Percentiles rank a stretch among this genome's conserved stretches.
These are phyloP conservation scores for Schwanniomyces vanrijiae DNA, from an alignment of 805 yeast genomes.

Conservation along the genomic window DNA sequence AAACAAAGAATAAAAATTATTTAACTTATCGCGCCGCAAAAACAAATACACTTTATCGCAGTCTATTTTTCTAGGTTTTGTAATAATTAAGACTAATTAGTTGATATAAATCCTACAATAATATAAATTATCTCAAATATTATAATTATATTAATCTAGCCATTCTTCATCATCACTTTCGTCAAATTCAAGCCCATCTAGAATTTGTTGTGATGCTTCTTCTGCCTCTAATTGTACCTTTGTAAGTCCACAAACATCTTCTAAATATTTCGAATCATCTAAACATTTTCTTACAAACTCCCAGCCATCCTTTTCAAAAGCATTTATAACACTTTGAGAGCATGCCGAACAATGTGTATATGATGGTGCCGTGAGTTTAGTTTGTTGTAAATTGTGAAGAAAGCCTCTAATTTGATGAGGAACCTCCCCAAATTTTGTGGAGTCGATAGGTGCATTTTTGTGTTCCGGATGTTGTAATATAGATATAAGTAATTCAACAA, in stretches of 20 bases:
- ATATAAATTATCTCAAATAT: too few relatives aligned
- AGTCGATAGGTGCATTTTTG: conserved; percentile 41
- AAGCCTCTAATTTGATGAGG: conserved; percentile 95
- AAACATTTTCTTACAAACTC: conserved; percentile 74
- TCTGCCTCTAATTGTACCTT: conserved; percentile 74
- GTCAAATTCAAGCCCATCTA: conserved; percentile 23
- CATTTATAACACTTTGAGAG: conserved; percentile 55
- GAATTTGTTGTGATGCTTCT: conserved; percentile 32
- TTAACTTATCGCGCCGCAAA: background rate
- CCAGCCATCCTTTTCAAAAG: conserved; percentile 66
- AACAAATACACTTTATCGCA: background rate
- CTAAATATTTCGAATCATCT: conserved; percentile 64
- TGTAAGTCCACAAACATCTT: conserved; percentile 75
- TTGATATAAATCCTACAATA: too few relatives aligned
- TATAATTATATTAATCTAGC: too few relatives aligned
- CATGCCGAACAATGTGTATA: conserved; percentile 88
- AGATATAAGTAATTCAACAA: conserved; percentile 80
- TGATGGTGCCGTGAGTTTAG: conserved; percentile 68
- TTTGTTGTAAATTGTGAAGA: conserved; percentile 59
- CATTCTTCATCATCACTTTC: conserved; percentile 32
- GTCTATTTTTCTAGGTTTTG: too few relatives aligned
- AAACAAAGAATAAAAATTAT: background rate
- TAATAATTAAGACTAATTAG: too few relatives aligned
- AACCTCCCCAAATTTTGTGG: conserved; percentile 55
- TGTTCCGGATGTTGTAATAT: conserved; percentile 64